A percentile compares a stretch with the other conserved stretches of the same genome.
Evolutionary conservation across 2,329 filamentous ascomycete genomes (phyloP).

Genomic region (Sporothrix curviconia): DNA sequence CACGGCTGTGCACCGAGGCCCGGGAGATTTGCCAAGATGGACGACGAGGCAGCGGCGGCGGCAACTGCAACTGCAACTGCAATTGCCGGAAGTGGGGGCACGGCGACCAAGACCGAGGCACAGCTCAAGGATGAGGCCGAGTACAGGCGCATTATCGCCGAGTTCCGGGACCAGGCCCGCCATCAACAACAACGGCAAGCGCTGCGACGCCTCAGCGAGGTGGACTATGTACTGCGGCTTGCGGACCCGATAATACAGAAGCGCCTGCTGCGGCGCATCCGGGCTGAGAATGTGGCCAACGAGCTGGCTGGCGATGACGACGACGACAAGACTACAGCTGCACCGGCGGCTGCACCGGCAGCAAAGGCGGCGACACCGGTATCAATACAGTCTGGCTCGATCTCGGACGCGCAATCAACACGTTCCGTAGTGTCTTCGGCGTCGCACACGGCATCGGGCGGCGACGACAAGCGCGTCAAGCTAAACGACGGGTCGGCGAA

Average conservation of each 20-base stretch:
- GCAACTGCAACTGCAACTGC: background rate
- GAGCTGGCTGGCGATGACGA: slow-evolving; percentile 47
- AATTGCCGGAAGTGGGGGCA: no score
- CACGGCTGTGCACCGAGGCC: slow-evolving; percentile 59
- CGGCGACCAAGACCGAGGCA: background rate
- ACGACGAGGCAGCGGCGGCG: slow-evolving; percentile 39
- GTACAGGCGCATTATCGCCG: slow-evolving; percentile 50
- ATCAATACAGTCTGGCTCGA: slow-evolving; percentile 12
- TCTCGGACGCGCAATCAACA: slow-evolving; percentile 13
- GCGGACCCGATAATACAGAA: slow-evolving; percentile 46
- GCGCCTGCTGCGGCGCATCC: slow-evolving; percentile 56
- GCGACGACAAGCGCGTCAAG: slow-evolving; percentile 33
- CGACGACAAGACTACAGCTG: slow-evolving; percentile 20
- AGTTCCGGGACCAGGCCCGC: slow-evolving; percentile 33
- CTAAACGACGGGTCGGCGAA: slow-evolving; percentile 39
- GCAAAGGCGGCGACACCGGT: slow-evolving; percentile 22
- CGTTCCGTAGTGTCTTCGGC: background rate
- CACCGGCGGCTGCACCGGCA: slow-evolving; percentile 21
- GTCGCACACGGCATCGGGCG: background rate
- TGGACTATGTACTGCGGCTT: slow-evolving; percentile 39
- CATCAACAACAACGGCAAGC: slow-evolving; percentile 40
- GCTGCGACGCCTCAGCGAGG: slow-evolving; percentile 36
- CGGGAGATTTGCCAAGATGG: slow-evolving; percentile 53
- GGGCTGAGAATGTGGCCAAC: slow-evolving; percentile 51
- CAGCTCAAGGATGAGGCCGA: slow-evolving; percentile 23